These are phyloP conservation scores for Daldinia eschscholtzii DNA, from an alignment of 2,329 filamentous ascomycete species.

Conservation along the genomic window DNA sequence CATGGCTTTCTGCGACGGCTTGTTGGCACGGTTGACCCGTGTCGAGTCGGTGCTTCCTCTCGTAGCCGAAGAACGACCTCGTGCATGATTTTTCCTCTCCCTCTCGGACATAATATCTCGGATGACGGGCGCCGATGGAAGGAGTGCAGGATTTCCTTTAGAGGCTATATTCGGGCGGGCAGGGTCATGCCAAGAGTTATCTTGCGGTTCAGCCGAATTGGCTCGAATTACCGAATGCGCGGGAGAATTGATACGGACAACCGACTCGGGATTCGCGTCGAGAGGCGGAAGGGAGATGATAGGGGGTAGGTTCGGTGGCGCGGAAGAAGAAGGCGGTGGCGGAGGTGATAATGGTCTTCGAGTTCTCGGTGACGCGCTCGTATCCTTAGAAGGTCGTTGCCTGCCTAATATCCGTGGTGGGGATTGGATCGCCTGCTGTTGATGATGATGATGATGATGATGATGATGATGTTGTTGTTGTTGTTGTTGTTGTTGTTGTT, in stretches of 20 bases:
- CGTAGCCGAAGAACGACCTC: constrained; percentile 60
- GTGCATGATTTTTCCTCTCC: constrained; percentile 59
- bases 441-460: constrained; percentile 34
- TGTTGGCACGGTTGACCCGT: constrained; percentile 54
- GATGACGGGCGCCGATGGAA: constrained; percentile 47
- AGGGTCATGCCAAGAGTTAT: constrained; percentile 48
- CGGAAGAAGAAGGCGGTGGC: constrained; percentile 48
- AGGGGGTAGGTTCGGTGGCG: constrained; percentile 57
- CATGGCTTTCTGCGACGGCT: constrained; percentile 90
- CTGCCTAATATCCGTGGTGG: constrained; percentile 49
- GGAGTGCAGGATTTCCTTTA: constrained; percentile 43
- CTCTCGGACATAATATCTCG: constrained; percentile 54
- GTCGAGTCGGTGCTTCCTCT: constrained; percentile 61
- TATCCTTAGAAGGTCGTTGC: constrained; percentile 49
- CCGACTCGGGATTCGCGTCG: constrained; percentile 48
- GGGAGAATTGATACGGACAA: constrained; percentile 35
- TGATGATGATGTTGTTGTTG: constrained; percentile 24
- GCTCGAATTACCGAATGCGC: constrained; percentile 43
- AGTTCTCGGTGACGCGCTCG: constrained; percentile 42
- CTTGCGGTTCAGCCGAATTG: constrained; percentile 45
- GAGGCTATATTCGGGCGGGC: constrained; percentile 41
- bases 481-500: constrained; percentile 35
- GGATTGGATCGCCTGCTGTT: constrained; percentile 30
- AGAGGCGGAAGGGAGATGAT: constrained; percentile 59
- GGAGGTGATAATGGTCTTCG: constrained; percentile 31